Conservation (phyloP, 2,329 filamentous ascomycete species). For the Fusarium pseudonygamai region DNA sequence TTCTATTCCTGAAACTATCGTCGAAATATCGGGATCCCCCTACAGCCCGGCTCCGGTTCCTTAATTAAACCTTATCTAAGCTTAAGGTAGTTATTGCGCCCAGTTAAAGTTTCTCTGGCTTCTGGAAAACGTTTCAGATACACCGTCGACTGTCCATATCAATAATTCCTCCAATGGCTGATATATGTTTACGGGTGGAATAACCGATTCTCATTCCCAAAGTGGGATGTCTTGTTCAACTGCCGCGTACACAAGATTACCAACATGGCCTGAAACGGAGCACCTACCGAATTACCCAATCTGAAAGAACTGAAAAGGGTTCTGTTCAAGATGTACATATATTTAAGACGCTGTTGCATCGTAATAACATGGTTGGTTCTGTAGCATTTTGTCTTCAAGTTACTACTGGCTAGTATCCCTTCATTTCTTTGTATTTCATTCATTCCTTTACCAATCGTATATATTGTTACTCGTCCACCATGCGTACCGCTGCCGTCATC, state of each 20-base stretch:
- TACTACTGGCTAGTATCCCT: constrained; percentile 35
- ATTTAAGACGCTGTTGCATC: neutral
- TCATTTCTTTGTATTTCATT: constrained; percentile 21
- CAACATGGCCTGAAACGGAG: constrained; percentile 3
- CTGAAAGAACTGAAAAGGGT: neutral
- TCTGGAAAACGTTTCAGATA: constrained; percentile 34
- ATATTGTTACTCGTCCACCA: constrained; percentile 7
- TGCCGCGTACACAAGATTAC: constrained; percentile 8
- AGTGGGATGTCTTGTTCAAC: constrained; percentile 11
- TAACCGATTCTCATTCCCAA: neutral
- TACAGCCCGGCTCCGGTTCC: constrained; percentile 3
- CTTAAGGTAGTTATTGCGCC: neutral
- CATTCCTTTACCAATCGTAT: constrained; percentile 11
- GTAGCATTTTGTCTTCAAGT: constrained; percentile 3
- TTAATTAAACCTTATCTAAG: constrained; percentile 32
- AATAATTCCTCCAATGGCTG: constrained; percentile 32
- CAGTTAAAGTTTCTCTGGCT: constrained; percentile 12
- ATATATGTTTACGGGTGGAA: neutral
- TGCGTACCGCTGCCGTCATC: constrained; percentile 29
- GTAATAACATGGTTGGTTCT: neutral
- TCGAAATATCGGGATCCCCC: neutral
- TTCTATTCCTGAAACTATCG: constrained; percentile 8
- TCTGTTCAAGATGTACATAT: neutral
- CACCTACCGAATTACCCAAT: constrained; percentile 25
- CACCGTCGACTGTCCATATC: neutral